Evolutionary conservation across 306 rosid genomes (phyloP).

Genomic region (Parietaria judaica): DNA sequence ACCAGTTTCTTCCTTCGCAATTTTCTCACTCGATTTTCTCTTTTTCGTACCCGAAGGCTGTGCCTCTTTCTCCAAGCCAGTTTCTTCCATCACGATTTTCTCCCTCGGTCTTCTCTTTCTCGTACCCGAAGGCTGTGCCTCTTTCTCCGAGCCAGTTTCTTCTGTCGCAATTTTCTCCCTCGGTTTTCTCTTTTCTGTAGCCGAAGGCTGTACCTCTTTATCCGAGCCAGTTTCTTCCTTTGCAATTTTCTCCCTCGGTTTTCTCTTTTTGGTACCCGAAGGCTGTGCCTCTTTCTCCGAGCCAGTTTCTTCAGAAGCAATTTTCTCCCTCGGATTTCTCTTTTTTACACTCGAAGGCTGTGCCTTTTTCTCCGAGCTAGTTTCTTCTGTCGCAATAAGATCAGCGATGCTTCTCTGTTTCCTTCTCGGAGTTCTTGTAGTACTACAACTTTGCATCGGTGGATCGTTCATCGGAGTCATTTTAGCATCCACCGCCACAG

Average conservation of each 20-base stretch:
- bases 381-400: conserved; percentile 36
- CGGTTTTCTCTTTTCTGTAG: not conserved
- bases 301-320: conserved; percentile 14
- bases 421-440: conserved; percentile 31
- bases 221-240: not conserved
- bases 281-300: conserved; percentile 15
- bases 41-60: not conserved
- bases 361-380: conserved; percentile 17
- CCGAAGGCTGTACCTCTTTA: not conserved
- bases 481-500: conserved; percentile 26
- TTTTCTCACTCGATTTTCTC: not conserved
- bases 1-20: conserved; percentile 8
- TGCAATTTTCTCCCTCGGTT: not conserved
- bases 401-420: conserved; percentile 76
- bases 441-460: conserved; percentile 3
- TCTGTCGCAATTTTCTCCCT: not conserved
- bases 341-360: not conserved
- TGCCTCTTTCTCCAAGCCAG: not conserved
- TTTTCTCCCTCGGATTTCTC: not conserved
- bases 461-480: conserved; percentile 18
- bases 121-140: not conserved
- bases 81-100: not conserved
- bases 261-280: not conserved
- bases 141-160: not conserved
- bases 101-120: not conserved